These are phyloP conservation scores for Cladobotryum mycophilum DNA, from an alignment of 2,329 filamentous ascomycete species.

Conservation along the genomic window DNA sequence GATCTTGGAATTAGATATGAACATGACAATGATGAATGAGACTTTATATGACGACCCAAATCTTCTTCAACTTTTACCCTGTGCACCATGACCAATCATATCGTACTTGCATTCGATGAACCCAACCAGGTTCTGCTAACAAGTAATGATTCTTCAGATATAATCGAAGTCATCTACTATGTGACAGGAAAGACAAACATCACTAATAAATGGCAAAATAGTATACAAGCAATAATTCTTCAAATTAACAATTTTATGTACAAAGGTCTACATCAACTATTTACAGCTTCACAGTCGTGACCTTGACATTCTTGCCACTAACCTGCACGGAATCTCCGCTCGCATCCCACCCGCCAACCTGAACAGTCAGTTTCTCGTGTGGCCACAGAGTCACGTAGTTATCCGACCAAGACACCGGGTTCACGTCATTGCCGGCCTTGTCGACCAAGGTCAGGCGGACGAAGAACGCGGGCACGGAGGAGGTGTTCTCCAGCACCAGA, in stretches of 20 bases:
- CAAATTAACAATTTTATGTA: not conserved
- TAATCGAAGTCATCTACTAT: not conserved
- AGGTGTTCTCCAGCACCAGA: constrained; percentile 46
- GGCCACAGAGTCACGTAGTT: constrained; percentile 60
- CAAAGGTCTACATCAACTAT: not conserved
- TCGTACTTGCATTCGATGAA: too few relatives aligned
- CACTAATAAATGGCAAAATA: too few relatives aligned
- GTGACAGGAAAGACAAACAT: not conserved
- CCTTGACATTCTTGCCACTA: constrained; percentile 14
- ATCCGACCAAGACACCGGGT: constrained; percentile 52
- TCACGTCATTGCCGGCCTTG: constrained; percentile 35
- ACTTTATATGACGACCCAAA: too few relatives aligned
- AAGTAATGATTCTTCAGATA: too few relatives aligned
- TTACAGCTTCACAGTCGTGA: constrained; percentile 4
- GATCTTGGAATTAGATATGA: too few relatives aligned
- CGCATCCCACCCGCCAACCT: constrained; percentile 13
- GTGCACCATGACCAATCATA: too few relatives aligned
- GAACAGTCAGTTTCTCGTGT: constrained; percentile 37
- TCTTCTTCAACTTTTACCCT: too few relatives aligned
- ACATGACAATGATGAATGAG: too few relatives aligned
- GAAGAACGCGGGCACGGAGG: constrained; percentile 51
- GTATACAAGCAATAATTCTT: not conserved
- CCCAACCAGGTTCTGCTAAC: too few relatives aligned
- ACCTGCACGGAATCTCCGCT: constrained; percentile 10
- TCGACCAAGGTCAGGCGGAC: constrained; percentile 46